Conservation (phyloP, 2,329 filamentous ascomycete genomes). For the Epichloe bromicola region DNA sequence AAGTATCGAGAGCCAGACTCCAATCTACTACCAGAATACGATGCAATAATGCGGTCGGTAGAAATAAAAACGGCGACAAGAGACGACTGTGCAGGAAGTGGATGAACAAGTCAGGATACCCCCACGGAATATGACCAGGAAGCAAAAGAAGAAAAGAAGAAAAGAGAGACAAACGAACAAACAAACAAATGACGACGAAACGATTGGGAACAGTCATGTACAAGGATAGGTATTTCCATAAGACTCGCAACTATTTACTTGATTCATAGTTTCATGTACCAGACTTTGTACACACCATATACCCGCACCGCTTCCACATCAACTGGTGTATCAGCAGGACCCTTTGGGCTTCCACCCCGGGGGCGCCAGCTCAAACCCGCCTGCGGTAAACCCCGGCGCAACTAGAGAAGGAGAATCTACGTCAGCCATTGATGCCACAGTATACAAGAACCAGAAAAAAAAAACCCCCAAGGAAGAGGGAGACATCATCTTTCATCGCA, state of each 20-base stretch:
- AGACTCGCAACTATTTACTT: too few relatives aligned
- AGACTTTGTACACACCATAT: too few relatives aligned
- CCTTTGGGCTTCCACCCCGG: background rate
- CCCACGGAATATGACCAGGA: too few relatives aligned
- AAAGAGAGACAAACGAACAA: too few relatives aligned
- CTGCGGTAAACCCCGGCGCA: background rate
- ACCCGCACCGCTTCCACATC: background rate
- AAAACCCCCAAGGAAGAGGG: background rate
- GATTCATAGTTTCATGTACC: too few relatives aligned
- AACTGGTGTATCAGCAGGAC: background rate
- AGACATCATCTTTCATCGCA: background rate
- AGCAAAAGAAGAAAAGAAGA: too few relatives aligned
- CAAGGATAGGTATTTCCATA: too few relatives aligned
- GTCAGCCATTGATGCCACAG: background rate
- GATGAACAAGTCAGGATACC: background rate
- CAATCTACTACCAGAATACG: background rate
- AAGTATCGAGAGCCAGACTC: conserved; percentile 1
- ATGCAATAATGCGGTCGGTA: too few relatives aligned
- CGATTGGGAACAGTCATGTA: too few relatives aligned
- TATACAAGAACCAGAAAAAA: too few relatives aligned
- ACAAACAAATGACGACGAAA: too few relatives aligned
- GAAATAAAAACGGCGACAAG: background rate
- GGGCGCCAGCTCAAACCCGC: background rate
- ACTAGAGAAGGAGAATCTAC: background rate
- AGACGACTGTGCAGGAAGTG: background rate